These are phyloP conservation scores for Solanum chmielewskii DNA, from an alignment of 257 asterid genomes.

Conservation along the genomic window DNA sequence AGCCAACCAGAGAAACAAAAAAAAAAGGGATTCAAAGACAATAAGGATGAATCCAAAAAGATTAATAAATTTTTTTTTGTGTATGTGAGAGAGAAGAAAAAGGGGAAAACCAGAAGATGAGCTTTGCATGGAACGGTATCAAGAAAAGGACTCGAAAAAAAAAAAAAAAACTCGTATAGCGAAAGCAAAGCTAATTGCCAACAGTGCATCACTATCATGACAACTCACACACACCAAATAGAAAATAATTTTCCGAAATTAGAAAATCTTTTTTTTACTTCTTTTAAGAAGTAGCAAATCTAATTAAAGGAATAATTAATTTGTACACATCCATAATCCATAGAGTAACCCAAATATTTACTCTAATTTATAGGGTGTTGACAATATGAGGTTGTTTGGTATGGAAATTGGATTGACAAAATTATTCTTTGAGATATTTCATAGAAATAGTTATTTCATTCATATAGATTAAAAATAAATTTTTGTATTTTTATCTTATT, in stretches of 20 bases:
- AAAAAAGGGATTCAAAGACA: background rate
- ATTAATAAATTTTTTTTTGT: background rate
- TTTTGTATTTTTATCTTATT: too few relatives aligned
- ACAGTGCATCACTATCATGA: background rate
- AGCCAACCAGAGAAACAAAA: background rate
- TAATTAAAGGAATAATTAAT: background rate
- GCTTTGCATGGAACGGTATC: background rate
- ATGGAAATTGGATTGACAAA: background rate
- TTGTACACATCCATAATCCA: background rate
- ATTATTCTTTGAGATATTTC: background rate
- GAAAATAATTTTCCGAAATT: background rate
- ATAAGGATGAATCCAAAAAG: background rate
- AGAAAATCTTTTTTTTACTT: background rate
- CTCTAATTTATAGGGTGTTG: background rate
- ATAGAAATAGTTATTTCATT: too few relatives aligned
- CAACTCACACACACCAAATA: background rate
- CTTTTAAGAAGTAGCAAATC: background rate
- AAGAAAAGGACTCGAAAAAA: background rate
- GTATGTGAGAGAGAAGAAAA: too few relatives aligned
- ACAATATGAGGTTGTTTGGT: background rate
- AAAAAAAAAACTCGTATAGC: background rate
- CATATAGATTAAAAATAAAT: too few relatives aligned
- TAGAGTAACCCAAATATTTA: background rate
- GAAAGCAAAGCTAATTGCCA: background rate
- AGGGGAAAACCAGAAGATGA: background rate